Base-by-base conservation (phyloP, 768 basidiomycete species). In the Russula sp. region DNA sequence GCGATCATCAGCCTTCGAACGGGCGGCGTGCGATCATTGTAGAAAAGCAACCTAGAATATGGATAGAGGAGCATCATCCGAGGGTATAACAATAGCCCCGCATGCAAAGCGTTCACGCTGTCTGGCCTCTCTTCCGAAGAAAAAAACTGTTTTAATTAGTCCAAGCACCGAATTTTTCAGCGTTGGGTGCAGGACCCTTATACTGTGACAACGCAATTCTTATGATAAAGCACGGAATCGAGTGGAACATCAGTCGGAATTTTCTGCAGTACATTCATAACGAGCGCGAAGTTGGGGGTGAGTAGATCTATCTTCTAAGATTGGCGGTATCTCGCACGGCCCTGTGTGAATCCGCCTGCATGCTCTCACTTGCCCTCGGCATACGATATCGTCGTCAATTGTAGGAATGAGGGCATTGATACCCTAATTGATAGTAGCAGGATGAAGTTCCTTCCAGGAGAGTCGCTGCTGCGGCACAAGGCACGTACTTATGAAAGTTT, bases 31-130 rank as follows among this genome's bases (percentile, higher is more conserved):
- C 64, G 26, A 64, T 71, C 38, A 78, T 79, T 38, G 80, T 86
- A 30, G 82, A 86, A 68, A 90, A 84, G 76, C 77, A 81, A 57
- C 86, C 88, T 14, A 80, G 84, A 70, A 80, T 88, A 67, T 93
- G 91, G 91, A 92, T 93, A 72, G 87, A 91, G 75, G 91, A 93
- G 75, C 88, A 76, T 63, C 71, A 66, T 48, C 76, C 71, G 53
- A 53, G 32, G 24, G 59, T 48, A 9, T 30, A 24, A n/a, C 36
- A 34, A 22, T 1, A 22, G 46, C 13, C n/a, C 9, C 18, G 9
- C 44, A 10, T n/a, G 9, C 44, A 46, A n/a, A 8, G 10, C 44
- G n/a, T 10, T 5, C 40, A 20, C 9, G 20, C 20, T 10, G 20
- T n/a, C 44, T 46, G 10, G 18, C 44, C n/a, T n/a, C n/a, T n/a